These are phyloP conservation scores for Penicillium cataractarum DNA, from an alignment of 495 filamentous ascomycete genomes.

Conservation along the genomic window DNA sequence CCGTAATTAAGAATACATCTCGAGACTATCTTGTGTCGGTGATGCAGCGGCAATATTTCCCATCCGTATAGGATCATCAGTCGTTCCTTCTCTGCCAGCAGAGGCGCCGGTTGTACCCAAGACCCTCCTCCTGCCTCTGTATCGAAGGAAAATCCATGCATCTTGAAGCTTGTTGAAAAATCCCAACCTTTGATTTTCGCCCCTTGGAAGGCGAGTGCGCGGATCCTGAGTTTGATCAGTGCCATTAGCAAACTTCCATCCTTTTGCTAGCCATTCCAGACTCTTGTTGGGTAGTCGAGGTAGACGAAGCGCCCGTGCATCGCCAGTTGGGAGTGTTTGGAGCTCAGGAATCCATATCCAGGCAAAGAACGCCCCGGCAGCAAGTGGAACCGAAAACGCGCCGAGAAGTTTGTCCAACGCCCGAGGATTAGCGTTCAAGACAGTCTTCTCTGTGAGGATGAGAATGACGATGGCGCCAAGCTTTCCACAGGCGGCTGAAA, in stretches of 20 bases:
- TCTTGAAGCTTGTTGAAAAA: slow-evolving; percentile 2
- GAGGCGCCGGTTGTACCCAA: background rate
- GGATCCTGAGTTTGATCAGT: slow-evolving; percentile 2
- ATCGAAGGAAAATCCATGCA: background rate
- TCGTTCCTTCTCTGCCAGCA: background rate
- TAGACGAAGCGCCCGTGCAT: background rate
- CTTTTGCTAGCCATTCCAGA: background rate
- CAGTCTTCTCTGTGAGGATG: slow-evolving; percentile 5
- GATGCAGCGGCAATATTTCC: too few species aligned
- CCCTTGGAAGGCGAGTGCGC: slow-evolving; percentile 2
- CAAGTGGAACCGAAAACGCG: slow-evolving; percentile 3
- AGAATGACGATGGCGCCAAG: slow-evolving; percentile 8
- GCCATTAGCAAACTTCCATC: background rate
- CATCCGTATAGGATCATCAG: background rate
- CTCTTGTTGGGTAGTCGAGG: slow-evolving; percentile 8
- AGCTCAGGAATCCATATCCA: slow-evolving; percentile 10
- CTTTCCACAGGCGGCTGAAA: slow-evolving; percentile 8
- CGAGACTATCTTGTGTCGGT: background rate
- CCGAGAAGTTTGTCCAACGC: slow-evolving; percentile 7
- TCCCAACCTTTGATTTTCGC: slow-evolving; percentile 4
- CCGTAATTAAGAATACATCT: slow-evolving; percentile 1
- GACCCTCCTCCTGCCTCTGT: background rate
- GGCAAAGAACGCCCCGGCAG: slow-evolving; percentile 3
- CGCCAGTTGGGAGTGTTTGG: background rate
- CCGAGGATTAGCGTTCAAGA: background rate